Base-by-base conservation (phyloP, 352 stramenopile genomes). In the Lagenidium sp. region DNA sequence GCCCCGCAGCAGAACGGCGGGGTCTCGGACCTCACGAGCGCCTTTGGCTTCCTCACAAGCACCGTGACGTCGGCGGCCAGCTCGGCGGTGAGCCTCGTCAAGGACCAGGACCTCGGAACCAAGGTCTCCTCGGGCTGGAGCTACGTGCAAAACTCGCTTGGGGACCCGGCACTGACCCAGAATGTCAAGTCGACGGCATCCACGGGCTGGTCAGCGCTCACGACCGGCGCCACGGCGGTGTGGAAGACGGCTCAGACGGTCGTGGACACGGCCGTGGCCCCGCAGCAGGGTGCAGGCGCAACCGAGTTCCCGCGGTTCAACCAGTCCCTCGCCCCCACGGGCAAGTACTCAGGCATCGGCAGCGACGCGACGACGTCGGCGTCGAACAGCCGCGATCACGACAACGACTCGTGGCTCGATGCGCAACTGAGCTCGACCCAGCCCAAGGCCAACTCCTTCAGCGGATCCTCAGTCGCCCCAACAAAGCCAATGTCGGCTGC, bases 171-270 rank as follows among this genome's bases (percentile, higher is more conserved):
- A 26, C 52, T 91, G 15, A 71, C 66, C 24, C 50, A 73, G 15
- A 85, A 85, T 36, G 76, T 91, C 48, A 91, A 89, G 65, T 79
- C 73, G n/a, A 87, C 73, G 4, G 79, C 79, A 4, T 69, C 76
- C 6, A 78, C 71, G 10, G 68, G 79, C 23, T 91, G 79, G 79
- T 89, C 76, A 5, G 62, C 60, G 50, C 61, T 91, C 40, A 80
- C 79, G 16, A 83, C 51, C 29, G 69, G 71, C 19, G 75, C 79
- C 11, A 80, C 67, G 4, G 65, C 76, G 0, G 56, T 87, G 8
- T 66, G 79, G 53, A 73, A 82, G 50, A 82, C 64, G 13, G 71
- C 75, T 12, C 75, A 83, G 39, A 75, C 55, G 16, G 69, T 76
- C 22, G 66, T 87, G 23, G 74, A 79, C 35, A 52, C 63, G 44